A percentile compares a stretch with the other conserved stretches of the same genome.
Evolutionary conservation across 108 stramenopile genomes (phyloP).

Genomic region (Nitzschia sp.): DNA sequence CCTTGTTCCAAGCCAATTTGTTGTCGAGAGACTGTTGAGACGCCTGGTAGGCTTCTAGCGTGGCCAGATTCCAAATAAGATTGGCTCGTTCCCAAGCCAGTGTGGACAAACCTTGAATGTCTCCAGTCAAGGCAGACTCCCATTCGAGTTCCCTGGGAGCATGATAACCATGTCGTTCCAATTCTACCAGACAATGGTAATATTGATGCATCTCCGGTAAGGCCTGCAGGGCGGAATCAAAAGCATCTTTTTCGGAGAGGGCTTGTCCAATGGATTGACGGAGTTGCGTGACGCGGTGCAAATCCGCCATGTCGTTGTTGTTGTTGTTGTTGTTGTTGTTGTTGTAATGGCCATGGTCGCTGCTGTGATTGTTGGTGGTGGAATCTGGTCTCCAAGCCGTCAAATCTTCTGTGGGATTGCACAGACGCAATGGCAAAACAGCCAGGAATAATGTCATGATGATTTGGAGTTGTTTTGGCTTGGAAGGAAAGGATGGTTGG

Average conservation of each 20-base stretch:
- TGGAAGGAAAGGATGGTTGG: too few species aligned
- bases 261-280: conserved; percentile 9
- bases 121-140: conserved; percentile 28
- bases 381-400: conserved; percentile 8
- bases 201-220: conserved; percentile 25
- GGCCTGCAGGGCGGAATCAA: conserved; percentile 2
- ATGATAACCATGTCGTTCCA: conserved; percentile 11
- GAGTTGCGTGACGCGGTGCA: conserved; percentile 17
- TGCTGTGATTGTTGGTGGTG: not conserved
- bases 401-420: conserved; percentile 24
- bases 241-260: conserved; percentile 9
- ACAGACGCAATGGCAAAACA: conserved; percentile 27
- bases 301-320: conserved; percentile 4
- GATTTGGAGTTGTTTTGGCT: too few species aligned
- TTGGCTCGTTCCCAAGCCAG: conserved; percentile 45
- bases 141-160: conserved; percentile 32
- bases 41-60: conserved; percentile 38
- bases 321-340: conserved; percentile 16
- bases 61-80: conserved; percentile 51
- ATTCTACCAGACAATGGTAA: conserved; percentile 34
- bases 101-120: conserved; percentile 8
- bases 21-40: conserved; percentile 14
- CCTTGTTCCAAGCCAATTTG: conserved; percentile 32
- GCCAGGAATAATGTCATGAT: conserved; percentile 14
- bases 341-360: not conserved